Evolutionary conservation across 2,329 filamentous ascomycete genomes (phyloP).

Genomic region (Beauveria australis): DNA sequence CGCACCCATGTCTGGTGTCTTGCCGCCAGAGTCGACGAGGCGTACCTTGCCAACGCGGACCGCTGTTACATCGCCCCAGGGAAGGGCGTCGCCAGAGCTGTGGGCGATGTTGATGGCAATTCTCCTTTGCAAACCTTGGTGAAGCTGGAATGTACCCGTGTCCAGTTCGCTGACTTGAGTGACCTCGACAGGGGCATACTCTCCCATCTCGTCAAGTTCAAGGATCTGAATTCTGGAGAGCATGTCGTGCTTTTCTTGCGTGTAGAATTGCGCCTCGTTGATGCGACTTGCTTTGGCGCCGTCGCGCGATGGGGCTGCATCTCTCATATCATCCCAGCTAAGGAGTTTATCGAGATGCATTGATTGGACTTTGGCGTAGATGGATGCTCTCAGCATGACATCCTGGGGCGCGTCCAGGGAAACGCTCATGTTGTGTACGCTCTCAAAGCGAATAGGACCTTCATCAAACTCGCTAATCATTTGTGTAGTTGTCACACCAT

Average conservation of each 20-base stretch:
- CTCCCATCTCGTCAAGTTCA: constrained; percentile 83
- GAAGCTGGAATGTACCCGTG: constrained; percentile 84
- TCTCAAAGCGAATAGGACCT: constrained; percentile 85
- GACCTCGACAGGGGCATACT: constrained; percentile 88
- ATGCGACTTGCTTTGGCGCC: constrained; percentile 58
- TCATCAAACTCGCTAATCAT: constrained; percentile 94
- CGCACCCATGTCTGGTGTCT: constrained; percentile 69
- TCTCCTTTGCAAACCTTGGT: constrained; percentile 86
- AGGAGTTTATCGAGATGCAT: constrained; percentile 97
- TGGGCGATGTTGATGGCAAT: constrained; percentile 85
- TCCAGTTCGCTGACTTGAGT: constrained; percentile 79
- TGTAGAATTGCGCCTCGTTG: constrained; percentile 85
- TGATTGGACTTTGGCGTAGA: constrained; percentile 81
- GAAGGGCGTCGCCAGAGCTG: constrained; percentile 77
- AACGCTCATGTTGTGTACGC: constrained; percentile 95
- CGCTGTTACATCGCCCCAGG: constrained; percentile 75
- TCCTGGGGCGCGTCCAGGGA: constrained; percentile 64
- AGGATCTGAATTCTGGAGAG: constrained; percentile 82
- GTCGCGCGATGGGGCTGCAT: constrained; percentile 54
- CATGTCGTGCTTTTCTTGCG: constrained; percentile 88
- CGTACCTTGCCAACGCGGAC: constrained; percentile 75
- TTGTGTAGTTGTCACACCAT: constrained; percentile 87
- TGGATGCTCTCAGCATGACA: constrained; percentile 72
- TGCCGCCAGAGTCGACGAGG: constrained; percentile 76
- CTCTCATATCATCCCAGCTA: constrained; percentile 98